phyloP scores from a whole-genome alignment of 202 grass and related monocot genomes.

The Setaria italica region DNA sequence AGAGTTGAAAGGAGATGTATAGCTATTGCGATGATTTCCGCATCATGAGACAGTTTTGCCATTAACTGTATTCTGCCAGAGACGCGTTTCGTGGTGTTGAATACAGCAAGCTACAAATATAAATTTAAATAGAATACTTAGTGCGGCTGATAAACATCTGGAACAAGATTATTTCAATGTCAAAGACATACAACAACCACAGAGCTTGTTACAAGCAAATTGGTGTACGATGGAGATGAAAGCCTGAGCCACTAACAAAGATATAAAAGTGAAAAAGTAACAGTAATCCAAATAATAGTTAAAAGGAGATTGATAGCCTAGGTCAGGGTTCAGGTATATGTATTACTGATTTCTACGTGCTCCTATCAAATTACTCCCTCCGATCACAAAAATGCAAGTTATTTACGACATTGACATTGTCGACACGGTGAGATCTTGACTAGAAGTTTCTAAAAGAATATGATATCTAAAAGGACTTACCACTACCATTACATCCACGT shows the following conservation, averaged over 20 bases:
- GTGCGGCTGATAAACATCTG: neutral
- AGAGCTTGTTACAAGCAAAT: conserved; percentile 4
- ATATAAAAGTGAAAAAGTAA: neutral
- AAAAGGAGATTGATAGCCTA: neutral
- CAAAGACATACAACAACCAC: neutral
- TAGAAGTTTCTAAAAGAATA: neutral
- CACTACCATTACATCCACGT: neutral
- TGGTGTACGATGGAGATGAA: neutral
- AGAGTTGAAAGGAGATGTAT: neutral
- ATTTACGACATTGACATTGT: neutral
- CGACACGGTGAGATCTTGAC: neutral
- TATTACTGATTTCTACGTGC: neutral
- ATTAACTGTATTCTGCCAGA: neutral
- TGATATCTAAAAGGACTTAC: neutral
- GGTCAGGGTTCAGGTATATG: neutral
- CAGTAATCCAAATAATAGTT: neutral
- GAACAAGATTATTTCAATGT: neutral
- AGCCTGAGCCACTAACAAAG: neutral
- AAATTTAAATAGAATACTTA: neutral
- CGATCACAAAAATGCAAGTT: neutral
- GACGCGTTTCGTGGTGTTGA: neutral
- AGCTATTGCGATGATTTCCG: neutral
- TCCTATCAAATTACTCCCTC: neutral
- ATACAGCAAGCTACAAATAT: neutral
- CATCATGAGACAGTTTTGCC: neutral